Conservation (phyloP, 768 basidiomycete genomes). For the Cyclocybe cylindracea region DNA sequence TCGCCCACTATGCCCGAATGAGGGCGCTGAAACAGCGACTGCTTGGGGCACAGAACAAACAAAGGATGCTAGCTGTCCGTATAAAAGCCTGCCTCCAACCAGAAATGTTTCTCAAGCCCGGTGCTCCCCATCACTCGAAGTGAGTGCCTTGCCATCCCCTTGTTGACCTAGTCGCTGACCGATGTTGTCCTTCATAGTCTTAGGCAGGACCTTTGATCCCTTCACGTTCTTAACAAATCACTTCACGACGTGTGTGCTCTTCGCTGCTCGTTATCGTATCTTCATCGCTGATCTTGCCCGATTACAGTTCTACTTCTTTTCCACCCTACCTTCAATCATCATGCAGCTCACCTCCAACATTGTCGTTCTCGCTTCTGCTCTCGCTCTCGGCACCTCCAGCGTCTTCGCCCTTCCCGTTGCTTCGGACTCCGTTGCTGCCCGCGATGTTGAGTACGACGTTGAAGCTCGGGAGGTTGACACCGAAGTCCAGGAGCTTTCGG, state of each 20-base stretch:
- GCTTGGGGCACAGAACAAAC: not conserved
- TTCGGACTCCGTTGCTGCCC: conserved; percentile 5
- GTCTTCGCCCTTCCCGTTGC: conserved; percentile 17
- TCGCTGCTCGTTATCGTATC: not conserved
- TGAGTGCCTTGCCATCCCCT: not conserved
- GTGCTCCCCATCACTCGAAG: conserved; percentile 6
- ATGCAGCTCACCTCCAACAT: conserved; percentile 25
- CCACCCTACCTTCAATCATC: conserved; percentile 11
- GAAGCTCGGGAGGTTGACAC: conserved; percentile 13
- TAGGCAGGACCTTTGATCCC: conserved; percentile 25
- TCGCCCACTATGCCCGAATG: no score
- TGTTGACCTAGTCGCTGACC: not conserved
- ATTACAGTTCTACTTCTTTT: conserved; percentile 10
- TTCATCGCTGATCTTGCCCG: not conserved
- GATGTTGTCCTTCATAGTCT: conserved; percentile 15
- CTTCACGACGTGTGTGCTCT: conserved; percentile 8
- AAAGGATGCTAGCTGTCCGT: not conserved
- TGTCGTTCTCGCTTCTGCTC: conserved; percentile 19
- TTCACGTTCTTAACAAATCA: conserved; percentile 18
- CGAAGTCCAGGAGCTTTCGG: not conserved
- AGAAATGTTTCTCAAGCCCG: conserved; percentile 8
- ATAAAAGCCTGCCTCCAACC: not conserved
- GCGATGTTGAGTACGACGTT: conserved; percentile 13
- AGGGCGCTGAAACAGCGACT: not conserved
- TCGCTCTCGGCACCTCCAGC: conserved; percentile 15